phyloP scores from a whole-genome alignment of 2,329 filamentous ascomycete genomes.

The Periglandula ipomoeae region DNA sequence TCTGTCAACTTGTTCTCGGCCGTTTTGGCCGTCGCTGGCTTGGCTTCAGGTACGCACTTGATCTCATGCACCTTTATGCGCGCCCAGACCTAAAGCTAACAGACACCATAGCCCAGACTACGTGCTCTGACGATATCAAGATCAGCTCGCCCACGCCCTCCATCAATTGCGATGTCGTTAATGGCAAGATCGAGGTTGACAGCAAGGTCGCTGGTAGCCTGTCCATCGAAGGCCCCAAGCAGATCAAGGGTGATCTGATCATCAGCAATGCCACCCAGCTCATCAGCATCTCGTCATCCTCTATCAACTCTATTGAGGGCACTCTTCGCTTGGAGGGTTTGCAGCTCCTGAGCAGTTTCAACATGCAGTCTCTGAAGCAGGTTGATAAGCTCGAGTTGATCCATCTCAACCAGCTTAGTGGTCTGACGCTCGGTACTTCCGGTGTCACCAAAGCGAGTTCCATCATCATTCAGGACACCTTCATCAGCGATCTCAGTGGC shows the following conservation, averaged over 20 bases:
- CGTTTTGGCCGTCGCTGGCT: constrained; percentile 31
- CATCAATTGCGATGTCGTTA: constrained; percentile 60
- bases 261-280: constrained; percentile 52
- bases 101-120: constrained; percentile 19
- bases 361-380: constrained; percentile 53
- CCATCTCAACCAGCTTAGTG: constrained; percentile 55
- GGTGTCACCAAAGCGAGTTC: constrained; percentile 57
- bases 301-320: constrained; percentile 57
- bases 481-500: constrained; percentile 66
- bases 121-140: constrained; percentile 46
- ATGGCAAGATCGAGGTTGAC: constrained; percentile 59
- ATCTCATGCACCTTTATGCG: too few relatives aligned
- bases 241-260: constrained; percentile 49
- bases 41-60: constrained; percentile 32
- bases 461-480: constrained; percentile 78
- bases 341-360: constrained; percentile 58
- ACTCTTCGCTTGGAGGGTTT: constrained; percentile 61
- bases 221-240: constrained; percentile 48
- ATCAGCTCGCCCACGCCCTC: constrained; percentile 52
- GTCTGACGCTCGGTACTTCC: constrained; percentile 38
- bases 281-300: constrained; percentile 50
- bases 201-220: constrained; percentile 47
- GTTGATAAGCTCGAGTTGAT: constrained; percentile 63
- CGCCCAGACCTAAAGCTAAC: too few relatives aligned
- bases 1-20: constrained; percentile 35